Evolutionary conservation across 495 filamentous ascomycete species (phyloP), one percentile per base, ranked within the genome.

Genomic region (Trichoderma parareesei): DNA sequence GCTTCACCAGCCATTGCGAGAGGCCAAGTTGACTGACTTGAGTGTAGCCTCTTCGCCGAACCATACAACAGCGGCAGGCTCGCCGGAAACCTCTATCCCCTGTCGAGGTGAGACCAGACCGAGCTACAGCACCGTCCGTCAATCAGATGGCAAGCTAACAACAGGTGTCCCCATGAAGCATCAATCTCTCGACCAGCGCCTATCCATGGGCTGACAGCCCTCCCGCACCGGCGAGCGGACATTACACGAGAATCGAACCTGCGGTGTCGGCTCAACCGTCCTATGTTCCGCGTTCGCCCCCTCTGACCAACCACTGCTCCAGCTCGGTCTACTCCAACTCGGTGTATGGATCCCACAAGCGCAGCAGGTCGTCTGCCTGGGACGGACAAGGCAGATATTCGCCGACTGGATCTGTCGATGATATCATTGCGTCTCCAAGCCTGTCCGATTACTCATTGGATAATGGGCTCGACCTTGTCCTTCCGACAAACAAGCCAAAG

Each of bases 321-420:
- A 57, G 27, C 27, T 57, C 53, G 8, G 18, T 37, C 27, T 57
- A 57, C 27, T 13, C 53, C 9, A 14, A 14, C 27, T 35, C 53
- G 5, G 33, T 57, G 8, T 76, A 77, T 42, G 70, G 67, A 55
- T 70, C 75, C 33, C 76, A 77, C 67, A 70, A 71, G 61, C 72
- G 69, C 65, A 69, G 70, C 48, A 69, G 66, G 38, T 71, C 77
- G 7, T 74, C 74, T 57, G 66, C 67, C 16, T 80, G 79, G 79
- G 77, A 79, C 20, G 71, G 68, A 8, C 75, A 72, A 46, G 67
- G 65, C 64, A 71, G 69, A 68, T 80, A 78, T 66, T 82, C 79
- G 41, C 77, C 78, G 0, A 69, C 77, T 44, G 79, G 80, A 66
- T 80, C 79, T 38, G 69, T 80, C 64, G 79, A 82, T 70, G 79